phyloP scores from a whole-genome alignment of 73 alveolate species.

The Paramecium tetraurelia region DNA sequence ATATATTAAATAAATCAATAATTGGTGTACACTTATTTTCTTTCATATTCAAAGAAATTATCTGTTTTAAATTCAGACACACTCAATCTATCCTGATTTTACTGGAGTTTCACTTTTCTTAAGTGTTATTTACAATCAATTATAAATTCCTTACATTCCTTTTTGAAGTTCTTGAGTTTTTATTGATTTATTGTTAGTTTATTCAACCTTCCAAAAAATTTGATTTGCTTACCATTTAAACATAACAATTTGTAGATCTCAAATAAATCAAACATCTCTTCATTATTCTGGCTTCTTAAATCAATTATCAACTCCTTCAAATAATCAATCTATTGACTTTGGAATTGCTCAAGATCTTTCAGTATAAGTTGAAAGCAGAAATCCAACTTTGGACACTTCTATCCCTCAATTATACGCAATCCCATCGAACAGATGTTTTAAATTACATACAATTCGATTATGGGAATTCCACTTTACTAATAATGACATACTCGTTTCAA shows the following conservation, averaged over 20 bases:
- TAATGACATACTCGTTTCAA: not conserved
- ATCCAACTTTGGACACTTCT: not conserved
- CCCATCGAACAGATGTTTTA: constrained; percentile 27
- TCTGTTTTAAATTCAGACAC: not conserved
- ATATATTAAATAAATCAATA: constrained; percentile 20
- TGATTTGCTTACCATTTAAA: not conserved
- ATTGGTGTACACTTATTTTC: not conserved
- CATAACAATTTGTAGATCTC: not conserved
- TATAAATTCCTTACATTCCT: not conserved
- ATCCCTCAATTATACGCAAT: not conserved
- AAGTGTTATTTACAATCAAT: not conserved
- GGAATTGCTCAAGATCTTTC: not conserved
- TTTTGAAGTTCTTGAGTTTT: not conserved
- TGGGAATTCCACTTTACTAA: not conserved
- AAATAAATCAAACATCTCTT: not conserved
- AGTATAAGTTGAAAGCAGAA: not conserved
- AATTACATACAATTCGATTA: not conserved
- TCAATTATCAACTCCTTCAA: not conserved
- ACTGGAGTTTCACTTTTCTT: not conserved
- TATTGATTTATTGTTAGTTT: not conserved
- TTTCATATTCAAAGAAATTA: constrained; percentile 12
- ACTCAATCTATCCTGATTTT: constrained; percentile 24
- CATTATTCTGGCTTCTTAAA: not conserved
- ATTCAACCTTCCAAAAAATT: not conserved
- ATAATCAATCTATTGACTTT: not conserved